phyloP scores from a whole-genome alignment of 2,329 filamentous ascomycete species.

The Talaromyces sp. region DNA sequence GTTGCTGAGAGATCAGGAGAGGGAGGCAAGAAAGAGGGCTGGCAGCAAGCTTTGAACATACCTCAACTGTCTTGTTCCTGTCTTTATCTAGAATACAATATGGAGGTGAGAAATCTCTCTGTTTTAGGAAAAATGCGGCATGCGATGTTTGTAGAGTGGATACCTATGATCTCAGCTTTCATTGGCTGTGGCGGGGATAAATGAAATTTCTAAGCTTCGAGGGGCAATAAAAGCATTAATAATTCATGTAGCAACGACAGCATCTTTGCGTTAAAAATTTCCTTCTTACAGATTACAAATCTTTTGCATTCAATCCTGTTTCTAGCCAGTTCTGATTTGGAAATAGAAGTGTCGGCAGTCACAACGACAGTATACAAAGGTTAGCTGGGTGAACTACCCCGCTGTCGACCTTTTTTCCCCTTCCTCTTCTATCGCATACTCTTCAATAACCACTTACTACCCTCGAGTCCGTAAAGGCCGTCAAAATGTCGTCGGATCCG shows the following conservation, averaged over 20 bases:
- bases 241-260: slow-evolving; percentile 8
- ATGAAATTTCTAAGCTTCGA: slow-evolving; percentile 18
- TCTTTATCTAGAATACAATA: background rate
- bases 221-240: slow-evolving; percentile 15
- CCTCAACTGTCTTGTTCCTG: background rate
- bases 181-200: slow-evolving; percentile 10
- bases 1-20: slow-evolving; percentile 69
- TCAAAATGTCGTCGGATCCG: slow-evolving; percentile 35
- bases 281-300: slow-evolving; percentile 7
- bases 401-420: background rate
- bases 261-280: background rate
- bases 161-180: background rate
- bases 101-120: background rate
- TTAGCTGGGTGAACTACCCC: background rate
- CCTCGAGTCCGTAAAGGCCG: background rate
- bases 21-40: slow-evolving; percentile 59
- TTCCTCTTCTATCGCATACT: background rate
- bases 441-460: background rate
- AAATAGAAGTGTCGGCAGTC: background rate
- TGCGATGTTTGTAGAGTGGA: slow-evolving; percentile 5
- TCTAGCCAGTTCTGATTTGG: background rate
- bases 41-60: slow-evolving; percentile 62
- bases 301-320: background rate
- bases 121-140: slow-evolving; percentile 6
- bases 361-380: background rate